These are phyloP conservation scores for Prunella vulgaris DNA, from an alignment of 257 asterid genomes.

Conservation along the genomic window DNA sequence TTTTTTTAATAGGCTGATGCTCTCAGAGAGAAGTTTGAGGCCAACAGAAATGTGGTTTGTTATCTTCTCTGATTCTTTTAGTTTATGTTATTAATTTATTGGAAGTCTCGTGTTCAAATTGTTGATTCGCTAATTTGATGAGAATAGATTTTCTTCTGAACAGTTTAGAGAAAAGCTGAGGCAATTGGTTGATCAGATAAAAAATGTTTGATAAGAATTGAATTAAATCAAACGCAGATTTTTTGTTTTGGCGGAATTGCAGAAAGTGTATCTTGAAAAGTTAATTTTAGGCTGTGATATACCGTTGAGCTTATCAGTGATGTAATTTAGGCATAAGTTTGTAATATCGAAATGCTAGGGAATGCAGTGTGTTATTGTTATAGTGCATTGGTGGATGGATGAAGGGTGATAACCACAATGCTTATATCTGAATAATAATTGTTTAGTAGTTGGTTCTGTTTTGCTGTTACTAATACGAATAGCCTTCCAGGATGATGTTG, in stretches of 20 bases:
- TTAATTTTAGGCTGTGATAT: neutral
- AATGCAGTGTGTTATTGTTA: neutral
- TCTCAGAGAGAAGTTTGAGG: constrained; percentile 77
- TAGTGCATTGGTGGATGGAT: constrained; percentile 1
- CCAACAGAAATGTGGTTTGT: constrained; percentile 67
- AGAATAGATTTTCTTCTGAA: neutral
- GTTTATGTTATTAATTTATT: neutral
- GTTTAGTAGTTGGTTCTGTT: neutral
- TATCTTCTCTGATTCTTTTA: neutral
- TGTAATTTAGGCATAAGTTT: neutral
- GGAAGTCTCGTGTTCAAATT: neutral
- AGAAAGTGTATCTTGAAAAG: neutral
- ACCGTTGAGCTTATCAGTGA: neutral
- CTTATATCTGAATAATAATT: neutral
- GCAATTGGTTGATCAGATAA: neutral
- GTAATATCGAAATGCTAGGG: neutral
- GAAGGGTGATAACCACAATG: neutral
- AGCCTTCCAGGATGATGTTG: constrained; percentile 69
- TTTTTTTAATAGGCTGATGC: constrained; percentile 60
- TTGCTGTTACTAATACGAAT: neutral
- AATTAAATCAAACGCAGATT: neutral
- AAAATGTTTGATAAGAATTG: neutral
- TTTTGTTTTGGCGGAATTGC: neutral
- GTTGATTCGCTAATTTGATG: constrained; percentile 3
- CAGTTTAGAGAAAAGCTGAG: neutral